Conservation (phyloP, 441 rosid genomes). For the Metrosideros polymorpha region DNA sequence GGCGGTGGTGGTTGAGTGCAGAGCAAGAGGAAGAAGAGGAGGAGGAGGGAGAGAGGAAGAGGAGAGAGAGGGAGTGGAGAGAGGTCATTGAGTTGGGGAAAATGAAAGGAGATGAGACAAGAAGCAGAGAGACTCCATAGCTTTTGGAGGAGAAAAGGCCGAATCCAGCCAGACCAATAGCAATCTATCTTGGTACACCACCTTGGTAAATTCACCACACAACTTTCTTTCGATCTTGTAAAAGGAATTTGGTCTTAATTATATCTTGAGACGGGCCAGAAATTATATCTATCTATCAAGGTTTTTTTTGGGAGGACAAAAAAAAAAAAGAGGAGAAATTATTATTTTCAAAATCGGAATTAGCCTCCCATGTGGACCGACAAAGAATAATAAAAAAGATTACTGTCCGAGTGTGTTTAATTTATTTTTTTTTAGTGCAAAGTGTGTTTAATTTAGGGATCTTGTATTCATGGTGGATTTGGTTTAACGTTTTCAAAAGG, state of each 20-base stretch:
- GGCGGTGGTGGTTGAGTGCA: constrained; percentile 19
- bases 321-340: too few relatives aligned
- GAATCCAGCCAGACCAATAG: not conserved
- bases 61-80: not conserved
- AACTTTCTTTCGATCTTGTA: not conserved
- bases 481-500: too few relatives aligned
- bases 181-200: not conserved
- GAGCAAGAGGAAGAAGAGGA: not conserved
- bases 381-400: too few relatives aligned
- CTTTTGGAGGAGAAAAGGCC: not conserved
- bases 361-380: too few relatives aligned
- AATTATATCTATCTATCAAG: too few relatives aligned
- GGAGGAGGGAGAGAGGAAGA: not conserved
- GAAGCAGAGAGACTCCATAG: not conserved
- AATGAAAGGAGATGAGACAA: not conserved
- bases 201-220: not conserved
- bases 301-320: not conserved
- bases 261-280: too few relatives aligned
- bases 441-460: too few relatives aligned
- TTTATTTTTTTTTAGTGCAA: too few relatives aligned
- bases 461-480: too few relatives aligned
- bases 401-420: too few relatives aligned
- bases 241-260: too few relatives aligned
- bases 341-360: too few relatives aligned
- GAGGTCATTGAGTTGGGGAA: not conserved